Conservation (phyloP, 2,329 filamentous ascomycete genomes). For the Fusarium cyanostomum region DNA sequence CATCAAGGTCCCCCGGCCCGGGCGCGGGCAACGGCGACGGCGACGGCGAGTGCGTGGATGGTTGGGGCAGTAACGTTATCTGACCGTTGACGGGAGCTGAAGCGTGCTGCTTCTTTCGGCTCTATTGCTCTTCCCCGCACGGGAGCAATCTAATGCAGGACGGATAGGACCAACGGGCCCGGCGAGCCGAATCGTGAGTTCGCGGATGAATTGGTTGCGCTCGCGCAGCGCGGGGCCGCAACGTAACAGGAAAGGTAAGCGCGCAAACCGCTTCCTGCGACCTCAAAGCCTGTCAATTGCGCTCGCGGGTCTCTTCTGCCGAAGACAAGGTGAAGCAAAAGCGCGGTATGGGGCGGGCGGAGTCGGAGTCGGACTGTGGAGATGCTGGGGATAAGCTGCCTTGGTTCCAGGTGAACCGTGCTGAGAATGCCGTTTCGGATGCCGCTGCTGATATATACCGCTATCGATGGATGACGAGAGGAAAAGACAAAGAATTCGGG, state of each 20-base stretch:
- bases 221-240: not conserved
- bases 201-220: not conserved
- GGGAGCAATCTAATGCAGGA: constrained; percentile 13
- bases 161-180: not conserved
- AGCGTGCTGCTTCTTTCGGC: not conserved
- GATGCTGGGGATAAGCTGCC: constrained; percentile 20
- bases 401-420: not conserved
- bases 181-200: not conserved
- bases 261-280: not conserved
- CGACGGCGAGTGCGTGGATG: not conserved
- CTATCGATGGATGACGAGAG: not conserved
- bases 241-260: not conserved
- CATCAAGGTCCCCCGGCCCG: too few species aligned
- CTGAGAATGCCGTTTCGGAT: not conserved
- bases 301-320: constrained; percentile 21
- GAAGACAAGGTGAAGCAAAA: not conserved
- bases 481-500: not conserved
- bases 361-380: constrained; percentile 29
- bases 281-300: not conserved
- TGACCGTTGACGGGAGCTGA: not conserved
- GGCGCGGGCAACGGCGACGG: not conserved
- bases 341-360: constrained; percentile 33
- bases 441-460: not conserved
- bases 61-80: not conserved
- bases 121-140: constrained; percentile 16